Base-by-base conservation (phyloP, 805 yeast species). In the Vanderwaltozyma verrucispora region DNA sequence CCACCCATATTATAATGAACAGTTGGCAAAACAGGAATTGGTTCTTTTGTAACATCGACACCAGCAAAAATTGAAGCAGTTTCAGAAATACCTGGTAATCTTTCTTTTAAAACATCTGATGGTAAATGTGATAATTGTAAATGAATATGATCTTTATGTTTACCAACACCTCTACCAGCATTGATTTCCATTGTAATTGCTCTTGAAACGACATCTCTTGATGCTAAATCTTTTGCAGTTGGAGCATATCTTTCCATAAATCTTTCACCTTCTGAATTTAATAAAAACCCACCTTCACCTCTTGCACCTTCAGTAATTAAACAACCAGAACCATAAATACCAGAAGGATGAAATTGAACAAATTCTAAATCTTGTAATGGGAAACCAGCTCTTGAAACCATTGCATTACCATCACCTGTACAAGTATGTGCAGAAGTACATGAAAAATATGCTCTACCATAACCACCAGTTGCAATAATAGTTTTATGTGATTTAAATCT, bases 1-100 rank as follows among this genome's bases (percentile, higher is more conserved):
- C 97, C 97, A 67, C 98, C 98, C 98, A 89, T 89, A 69, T 89
- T 89, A 74, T 92, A 89, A 69, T 89, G 98, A 44, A 92, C 98
- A 49, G 98, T 89, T 54, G 98, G 98, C 53, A 92, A 67, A 54
- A 89, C 88, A 54, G 97, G 98, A 63, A 92, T 92, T 59, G 98
- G 98, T 70, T 89, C 96, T 72, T 92, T 92, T 42, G 98, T 92
- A 49, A 89, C 97, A 67, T 89, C 98, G 48, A 89, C 98, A 74
- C 98, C 98, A 34, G 98, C 97, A 59, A 89, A 89, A 65, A 89
- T 89, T 49, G 87, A 81, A 32, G 98, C 97, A 42, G 98, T 89
- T 71, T 89, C 96, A 48, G 97, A 89, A 54, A 89, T 89, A 80
- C 98, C 98, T 53, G 98, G 98, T 56, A 89, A 74, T 72, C 98